Evolutionary conservation across 140 eudicot species (phyloP), one percentile per base, ranked within the genome.

Genomic region (Cichorium intybus): DNA sequence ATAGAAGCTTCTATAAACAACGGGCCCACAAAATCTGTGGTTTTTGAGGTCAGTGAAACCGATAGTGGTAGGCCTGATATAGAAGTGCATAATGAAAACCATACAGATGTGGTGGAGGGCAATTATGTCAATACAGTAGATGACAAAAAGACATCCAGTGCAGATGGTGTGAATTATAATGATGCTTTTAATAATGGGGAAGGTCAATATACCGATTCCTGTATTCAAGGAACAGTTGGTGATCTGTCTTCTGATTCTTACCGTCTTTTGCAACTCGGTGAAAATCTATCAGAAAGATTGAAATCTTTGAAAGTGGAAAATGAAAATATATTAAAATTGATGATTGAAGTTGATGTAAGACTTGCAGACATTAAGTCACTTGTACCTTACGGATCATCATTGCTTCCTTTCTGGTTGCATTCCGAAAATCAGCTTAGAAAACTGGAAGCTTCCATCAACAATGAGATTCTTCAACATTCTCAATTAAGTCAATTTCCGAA

Each of bases 341-440:
- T 22, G 52, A 61, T 73, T 34, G 99, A 85, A 70, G 77, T 81
- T 70, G 93, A 88, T 83, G 77, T 76, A 61, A 83, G 99, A 43
- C 88, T 93, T 70, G 71, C 72, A 59, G 99, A 93, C 77, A 79
- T 93, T 37, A 93, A 80, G 75, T 81, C 95, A 26, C 76, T 93
- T 48, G 75, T 77, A 73, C 76, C 82, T 33, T 62, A 81, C 60
- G 95, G 87, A 59, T 75, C 84, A 53, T 75, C 95, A 14, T 70
- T 93, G 63, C 90, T 81, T 68, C 95, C 99, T 4, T 93, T 88
- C 66, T 93, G 97, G 99, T 47, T 83, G 81, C 99, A 85, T 65
- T 85, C 86, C 27, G 88, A 88, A 66, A 70, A 66, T 52, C 88
- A 79, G 78, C 66, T 93, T 58, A 81, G 81, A 68, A 80, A 22